These are phyloP conservation scores for Podila epigama DNA, from an alignment of 192 early-diverging fungal species.

Conservation along the genomic window DNA sequence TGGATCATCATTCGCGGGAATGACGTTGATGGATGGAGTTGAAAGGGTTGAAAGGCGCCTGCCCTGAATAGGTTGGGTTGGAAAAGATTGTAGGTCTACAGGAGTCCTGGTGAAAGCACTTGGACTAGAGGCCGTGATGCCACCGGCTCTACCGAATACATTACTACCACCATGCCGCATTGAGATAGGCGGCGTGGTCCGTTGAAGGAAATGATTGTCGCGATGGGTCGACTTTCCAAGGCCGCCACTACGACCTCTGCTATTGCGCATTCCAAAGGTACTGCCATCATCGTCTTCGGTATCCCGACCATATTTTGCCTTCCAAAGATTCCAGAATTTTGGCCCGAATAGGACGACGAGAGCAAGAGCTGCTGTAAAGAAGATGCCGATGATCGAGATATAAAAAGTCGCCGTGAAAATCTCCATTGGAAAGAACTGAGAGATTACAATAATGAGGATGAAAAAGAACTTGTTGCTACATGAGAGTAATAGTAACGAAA, in stretches of 20 bases:
- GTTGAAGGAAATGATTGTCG: too few relatives aligned
- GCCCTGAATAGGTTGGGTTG: too few relatives aligned
- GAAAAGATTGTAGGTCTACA: too few relatives aligned
- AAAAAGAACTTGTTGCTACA: conserved; percentile 12
- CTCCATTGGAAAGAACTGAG: neutral
- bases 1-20: too few relatives aligned
- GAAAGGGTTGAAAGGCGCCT: too few relatives aligned
- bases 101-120: too few relatives aligned
- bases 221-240: neutral
- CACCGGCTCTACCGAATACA: too few relatives aligned
- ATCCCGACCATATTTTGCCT: neutral
- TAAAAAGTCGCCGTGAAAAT: conserved; percentile 14
- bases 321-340: conserved; percentile 10
- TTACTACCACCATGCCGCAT: too few relatives aligned
- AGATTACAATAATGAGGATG: neutral
- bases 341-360: conserved; percentile 12
- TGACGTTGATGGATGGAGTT: too few relatives aligned
- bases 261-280: neutral
- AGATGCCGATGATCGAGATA: neutral
- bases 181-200: neutral
- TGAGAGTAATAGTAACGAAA: neutral
- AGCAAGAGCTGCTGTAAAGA: neutral
- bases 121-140: too few relatives aligned
- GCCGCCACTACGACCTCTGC: neutral
- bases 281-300: neutral